A percentile compares a stretch with the other conserved stretches of the same genome.
Conservation (phyloP, 345 rosid species). For the Aegle marmelos region DNA sequence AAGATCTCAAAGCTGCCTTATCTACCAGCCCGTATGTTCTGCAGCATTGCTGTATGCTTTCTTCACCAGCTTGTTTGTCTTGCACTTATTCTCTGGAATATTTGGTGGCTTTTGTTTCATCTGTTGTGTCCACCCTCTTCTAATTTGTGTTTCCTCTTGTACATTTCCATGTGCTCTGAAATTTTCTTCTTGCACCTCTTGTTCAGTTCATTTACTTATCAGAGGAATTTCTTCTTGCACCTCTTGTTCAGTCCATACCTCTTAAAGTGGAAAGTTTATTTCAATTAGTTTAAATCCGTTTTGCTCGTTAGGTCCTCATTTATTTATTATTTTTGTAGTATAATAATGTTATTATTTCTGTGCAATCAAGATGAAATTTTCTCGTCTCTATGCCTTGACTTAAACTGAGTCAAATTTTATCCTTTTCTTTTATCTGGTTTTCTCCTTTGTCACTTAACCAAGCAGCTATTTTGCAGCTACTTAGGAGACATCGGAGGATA, state of each 20-base stretch:
- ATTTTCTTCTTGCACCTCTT: background rate
- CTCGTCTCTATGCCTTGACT: background rate
- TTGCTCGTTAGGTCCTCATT: background rate
- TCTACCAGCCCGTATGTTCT: background rate
- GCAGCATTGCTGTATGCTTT: background rate
- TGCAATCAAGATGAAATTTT: background rate
- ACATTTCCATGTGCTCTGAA: background rate
- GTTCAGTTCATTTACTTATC: background rate
- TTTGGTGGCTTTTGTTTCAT: background rate
- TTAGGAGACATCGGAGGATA: constrained; percentile 64
- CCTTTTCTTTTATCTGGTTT: background rate
- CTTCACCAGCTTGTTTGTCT: background rate
- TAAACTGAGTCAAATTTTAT: background rate
- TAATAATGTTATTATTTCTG: background rate
- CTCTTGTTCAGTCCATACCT: background rate
- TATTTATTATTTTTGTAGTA: background rate
- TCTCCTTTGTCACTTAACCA: background rate
- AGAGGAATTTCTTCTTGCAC: background rate
- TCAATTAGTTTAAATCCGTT: background rate
- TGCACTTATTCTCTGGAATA: background rate
- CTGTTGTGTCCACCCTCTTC: background rate
- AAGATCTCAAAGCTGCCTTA: background rate
- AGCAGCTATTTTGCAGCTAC: constrained; percentile 35
- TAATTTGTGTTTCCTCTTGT: background rate
- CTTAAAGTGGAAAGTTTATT: background rate